These are phyloP conservation scores for Didymella sp. DNA, from an alignment of 2,329 filamentous ascomycete genomes.

Conservation along the genomic window DNA sequence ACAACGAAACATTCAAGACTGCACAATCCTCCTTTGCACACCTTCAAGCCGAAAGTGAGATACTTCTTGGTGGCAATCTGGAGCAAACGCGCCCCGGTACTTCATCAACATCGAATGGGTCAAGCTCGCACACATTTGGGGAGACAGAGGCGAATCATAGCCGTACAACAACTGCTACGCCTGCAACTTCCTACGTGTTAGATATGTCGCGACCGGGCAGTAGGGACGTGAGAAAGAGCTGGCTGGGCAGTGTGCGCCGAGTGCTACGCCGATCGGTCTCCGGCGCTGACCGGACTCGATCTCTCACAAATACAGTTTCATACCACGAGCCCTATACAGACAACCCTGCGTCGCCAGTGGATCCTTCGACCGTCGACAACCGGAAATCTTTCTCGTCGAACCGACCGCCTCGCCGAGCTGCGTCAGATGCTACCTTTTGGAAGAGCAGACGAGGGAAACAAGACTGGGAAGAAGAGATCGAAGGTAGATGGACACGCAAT, in stretches of 20 bases:
- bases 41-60: slow-evolving; percentile 60
- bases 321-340: slow-evolving; percentile 43
- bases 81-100: slow-evolving; percentile 43
- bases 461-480: slow-evolving; percentile 51
- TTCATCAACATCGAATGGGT: slow-evolving; percentile 38
- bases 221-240: slow-evolving; percentile 44
- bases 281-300: slow-evolving; percentile 37
- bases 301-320: slow-evolving; percentile 33
- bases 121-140: slow-evolving; percentile 31
- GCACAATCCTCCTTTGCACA: slow-evolving; percentile 58
- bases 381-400: slow-evolving; percentile 33
- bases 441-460: slow-evolving; percentile 52
- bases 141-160: slow-evolving; percentile 36
- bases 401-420: slow-evolving; percentile 50
- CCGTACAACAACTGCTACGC: slow-evolving; percentile 34
- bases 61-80: slow-evolving; percentile 56
- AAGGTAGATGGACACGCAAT: slow-evolving; percentile 40
- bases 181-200: slow-evolving; percentile 35
- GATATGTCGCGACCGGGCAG: slow-evolving; percentile 25
- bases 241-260: slow-evolving; percentile 48
- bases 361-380: slow-evolving; percentile 12
- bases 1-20: slow-evolving; percentile 60
- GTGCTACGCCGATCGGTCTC: slow-evolving; percentile 44
- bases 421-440: slow-evolving; percentile 55
- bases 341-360: slow-evolving; percentile 27